phyloP scores from a whole-genome alignment of 441 rosid species.

The Jatropha podagrica region DNA sequence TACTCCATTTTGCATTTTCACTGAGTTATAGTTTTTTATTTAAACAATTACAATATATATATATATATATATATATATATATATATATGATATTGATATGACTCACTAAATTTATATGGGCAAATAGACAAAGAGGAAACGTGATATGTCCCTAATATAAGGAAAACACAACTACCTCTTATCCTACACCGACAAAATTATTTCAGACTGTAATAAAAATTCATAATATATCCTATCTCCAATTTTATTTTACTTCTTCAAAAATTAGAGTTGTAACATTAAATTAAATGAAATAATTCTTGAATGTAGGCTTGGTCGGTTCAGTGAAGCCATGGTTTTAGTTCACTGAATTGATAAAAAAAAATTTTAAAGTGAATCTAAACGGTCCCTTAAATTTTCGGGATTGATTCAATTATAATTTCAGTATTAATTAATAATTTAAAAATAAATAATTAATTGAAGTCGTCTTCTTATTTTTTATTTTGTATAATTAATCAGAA shows the following conservation, averaged over 20 bases:
- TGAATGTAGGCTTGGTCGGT: too few relatives aligned
- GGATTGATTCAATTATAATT: too few relatives aligned
- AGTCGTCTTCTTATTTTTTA: too few relatives aligned
- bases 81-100: not conserved
- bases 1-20: not conserved
- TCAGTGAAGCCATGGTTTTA: too few relatives aligned
- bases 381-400: too few relatives aligned
- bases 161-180: constrained; percentile 6
- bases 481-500: too few relatives aligned
- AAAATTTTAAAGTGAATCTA: too few relatives aligned
- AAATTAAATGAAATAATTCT: too few relatives aligned
- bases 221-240: not conserved
- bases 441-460: too few relatives aligned
- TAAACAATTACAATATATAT: not conserved
- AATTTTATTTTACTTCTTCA: not conserved
- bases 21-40: not conserved
- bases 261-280: too few relatives aligned
- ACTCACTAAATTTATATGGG: not conserved
- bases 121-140: constrained; percentile 5
- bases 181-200: constrained; percentile 14
- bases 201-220: not conserved
- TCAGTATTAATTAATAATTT: too few relatives aligned
- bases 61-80: not conserved
- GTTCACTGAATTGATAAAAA: too few relatives aligned
- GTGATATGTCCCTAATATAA: constrained; percentile 20